Base-by-base conservation (phyloP, 2,329 filamentous ascomycete genomes). In the Tolypocladium amazonense region DNA sequence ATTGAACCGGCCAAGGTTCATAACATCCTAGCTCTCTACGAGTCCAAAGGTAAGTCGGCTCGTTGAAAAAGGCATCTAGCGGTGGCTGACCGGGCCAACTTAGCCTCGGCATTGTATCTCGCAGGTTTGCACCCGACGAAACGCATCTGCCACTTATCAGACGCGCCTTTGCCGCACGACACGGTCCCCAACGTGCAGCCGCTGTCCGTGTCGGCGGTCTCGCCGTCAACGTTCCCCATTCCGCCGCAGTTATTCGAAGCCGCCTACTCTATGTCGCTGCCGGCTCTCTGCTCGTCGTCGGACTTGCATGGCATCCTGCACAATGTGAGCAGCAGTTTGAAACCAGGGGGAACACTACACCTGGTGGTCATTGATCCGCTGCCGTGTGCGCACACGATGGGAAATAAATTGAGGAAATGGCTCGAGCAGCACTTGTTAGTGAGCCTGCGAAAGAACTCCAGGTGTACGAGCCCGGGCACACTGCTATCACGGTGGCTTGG, bases 321-420 rank as follows among this genome's bases (percentile, higher is more conserved):
- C 58, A 81, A 81, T 62, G 81, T 87, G 63, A 75, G 82, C 66
- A 79, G 79, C 30, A 79, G 81, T 38, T 76, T 89, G 3, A 73
- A 77, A 4, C 76, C 79, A 0, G 78, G 79, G 0, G 85, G 86
- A 1, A 73, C 76, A 25, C 69, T 89, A 15, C 79, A 86, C 61
- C 71, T 89, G 20, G 80, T 81, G 0, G 72, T 89, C 23, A 81
- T 89, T 63, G 84, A 89, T 60, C 84, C 87, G 0, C 73, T 81
- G 9, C 87, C 87, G 0, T 74, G 80, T 0, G 72, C 79, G 4
- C 72, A 76, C 1, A 84, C 80, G 0, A 74, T 84, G 30, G 87
- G 87, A 0, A 83, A 82, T 0, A 72, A 74, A 1, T 72, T 89
- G 67, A 76, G 80, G 41, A 69, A 74, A 1, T 89, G 87, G 87